Percentiles rank a stretch among this genome's conserved stretches.
Evolutionary conservation across 1,284 basidiomycete genomes (phyloP).

Genomic region (Ustilago lituana): DNA sequence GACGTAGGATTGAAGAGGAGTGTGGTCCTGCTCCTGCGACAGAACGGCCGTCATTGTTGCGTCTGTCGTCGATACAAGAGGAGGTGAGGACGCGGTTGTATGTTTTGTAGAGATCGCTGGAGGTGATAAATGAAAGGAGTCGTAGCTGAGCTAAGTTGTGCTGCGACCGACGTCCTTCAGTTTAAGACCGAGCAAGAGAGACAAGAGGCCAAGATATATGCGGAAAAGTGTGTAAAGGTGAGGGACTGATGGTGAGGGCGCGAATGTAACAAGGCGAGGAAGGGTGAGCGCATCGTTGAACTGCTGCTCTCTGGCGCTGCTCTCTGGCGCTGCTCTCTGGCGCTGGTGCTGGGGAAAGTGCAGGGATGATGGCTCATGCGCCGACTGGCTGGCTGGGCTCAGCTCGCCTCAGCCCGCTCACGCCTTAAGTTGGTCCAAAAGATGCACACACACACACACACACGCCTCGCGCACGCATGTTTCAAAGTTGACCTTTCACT

Average conservation of each 20-base stretch:
- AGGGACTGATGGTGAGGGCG: slow-evolving; percentile 8
- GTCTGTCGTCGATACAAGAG: too few species aligned
- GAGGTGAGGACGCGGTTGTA: background rate
- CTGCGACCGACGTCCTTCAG: background rate
- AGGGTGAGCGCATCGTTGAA: too few species aligned
- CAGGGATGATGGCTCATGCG: slow-evolving; percentile 33
- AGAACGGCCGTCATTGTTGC: slow-evolving; percentile 35
- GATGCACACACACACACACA: slow-evolving; percentile 1
- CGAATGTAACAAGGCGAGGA: too few species aligned
- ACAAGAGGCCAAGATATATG: background rate
- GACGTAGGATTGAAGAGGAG: slow-evolving; percentile 66
- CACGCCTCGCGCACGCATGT: background rate
- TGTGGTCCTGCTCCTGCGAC: slow-evolving; percentile 34
- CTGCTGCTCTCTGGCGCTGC: too few species aligned
- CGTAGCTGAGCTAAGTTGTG: background rate
- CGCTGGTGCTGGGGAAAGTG: too few species aligned
- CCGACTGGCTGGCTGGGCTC: too few species aligned
- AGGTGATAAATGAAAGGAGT: slow-evolving; percentile 4
- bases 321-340: too few species aligned
- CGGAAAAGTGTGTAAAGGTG: background rate
- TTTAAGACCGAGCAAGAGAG: background rate
- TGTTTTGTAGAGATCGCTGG: background rate
- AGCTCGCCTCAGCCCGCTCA: too few species aligned
- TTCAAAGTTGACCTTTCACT: too few species aligned
- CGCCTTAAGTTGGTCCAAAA: too few species aligned